Evolutionary conservation across 2,329 filamentous ascomycete genomes (phyloP).

Genomic region (Xylaria sp.): DNA sequence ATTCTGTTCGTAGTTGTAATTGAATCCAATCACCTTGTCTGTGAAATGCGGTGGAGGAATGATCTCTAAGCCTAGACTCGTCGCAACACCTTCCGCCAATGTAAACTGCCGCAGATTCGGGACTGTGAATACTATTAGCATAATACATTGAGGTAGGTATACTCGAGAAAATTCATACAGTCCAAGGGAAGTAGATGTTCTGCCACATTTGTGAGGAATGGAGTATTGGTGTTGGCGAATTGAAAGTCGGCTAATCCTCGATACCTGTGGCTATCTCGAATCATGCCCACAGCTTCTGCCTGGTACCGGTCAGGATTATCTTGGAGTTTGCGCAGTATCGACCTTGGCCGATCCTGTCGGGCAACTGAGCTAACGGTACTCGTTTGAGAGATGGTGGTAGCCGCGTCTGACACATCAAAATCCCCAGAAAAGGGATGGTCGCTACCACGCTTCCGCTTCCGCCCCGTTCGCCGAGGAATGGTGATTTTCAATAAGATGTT

Average conservation of each 20-base stretch:
- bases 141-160: not conserved
- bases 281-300: conserved; percentile 72
- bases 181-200: conserved; percentile 74
- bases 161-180: conserved; percentile 52
- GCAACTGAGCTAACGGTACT: conserved; percentile 49
- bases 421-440: conserved; percentile 66
- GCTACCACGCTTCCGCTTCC: conserved; percentile 82
- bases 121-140: conserved; percentile 46
- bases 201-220: conserved; percentile 73
- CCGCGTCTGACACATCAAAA: conserved; percentile 40
- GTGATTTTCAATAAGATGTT: conserved; percentile 87
- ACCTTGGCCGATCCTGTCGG: conserved; percentile 57
- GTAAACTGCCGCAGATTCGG: conserved; percentile 65
- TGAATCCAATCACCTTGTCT: conserved; percentile 75
- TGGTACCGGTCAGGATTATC: conserved; percentile 73
- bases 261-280: conserved; percentile 85
- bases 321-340: conserved; percentile 66
- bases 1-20: conserved; percentile 85
- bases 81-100: conserved; percentile 66
- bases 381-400: conserved; percentile 23
- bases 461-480: conserved; percentile 83
- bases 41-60: conserved; percentile 82
- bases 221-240: conserved; percentile 70
- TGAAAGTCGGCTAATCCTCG: conserved; percentile 86
- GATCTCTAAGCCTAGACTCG: conserved; percentile 67